These are phyloP conservation scores for Eucalyptus rudis DNA, from an alignment of 345 rosid genomes.

Conservation along the genomic window DNA sequence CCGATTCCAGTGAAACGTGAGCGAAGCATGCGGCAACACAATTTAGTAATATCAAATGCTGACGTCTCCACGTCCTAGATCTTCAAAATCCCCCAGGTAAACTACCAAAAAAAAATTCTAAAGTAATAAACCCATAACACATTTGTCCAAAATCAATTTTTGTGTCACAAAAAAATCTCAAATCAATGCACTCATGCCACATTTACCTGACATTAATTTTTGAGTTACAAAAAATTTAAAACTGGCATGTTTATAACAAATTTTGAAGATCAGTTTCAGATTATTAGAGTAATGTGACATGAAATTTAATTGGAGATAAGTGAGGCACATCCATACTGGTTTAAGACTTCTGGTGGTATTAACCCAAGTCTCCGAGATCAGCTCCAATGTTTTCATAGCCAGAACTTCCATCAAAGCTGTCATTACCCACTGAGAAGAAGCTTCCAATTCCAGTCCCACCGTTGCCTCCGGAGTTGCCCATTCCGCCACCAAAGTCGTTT, in stretches of 20 bases:
- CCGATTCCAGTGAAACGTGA: too few relatives aligned
- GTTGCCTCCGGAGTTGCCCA: not conserved
- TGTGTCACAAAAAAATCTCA: not conserved
- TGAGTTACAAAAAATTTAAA: not conserved
- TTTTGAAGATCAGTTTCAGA: not conserved
- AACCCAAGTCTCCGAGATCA: not conserved
- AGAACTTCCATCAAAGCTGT: not conserved
- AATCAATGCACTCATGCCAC: not conserved
- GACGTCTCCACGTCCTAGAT: too few relatives aligned
- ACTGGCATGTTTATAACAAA: not conserved
- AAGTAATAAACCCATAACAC: too few relatives aligned
- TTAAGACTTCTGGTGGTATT: not conserved
- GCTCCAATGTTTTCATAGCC: not conserved
- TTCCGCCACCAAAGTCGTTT: not conserved
- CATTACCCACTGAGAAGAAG: not conserved
- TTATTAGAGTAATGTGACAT: not conserved
- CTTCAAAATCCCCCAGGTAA: too few relatives aligned
- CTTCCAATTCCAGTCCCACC: not conserved
- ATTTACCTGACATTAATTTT: not conserved
- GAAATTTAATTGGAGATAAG: not conserved
- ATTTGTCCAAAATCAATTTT: too few relatives aligned
- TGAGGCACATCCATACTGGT: not conserved
- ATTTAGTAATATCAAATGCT: too few relatives aligned
- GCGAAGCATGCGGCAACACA: too few relatives aligned
- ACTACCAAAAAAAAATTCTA: too few relatives aligned